These are phyloP conservation scores for Vicia faba DNA, from an alignment of 306 rosid species.

Conservation along the genomic window DNA sequence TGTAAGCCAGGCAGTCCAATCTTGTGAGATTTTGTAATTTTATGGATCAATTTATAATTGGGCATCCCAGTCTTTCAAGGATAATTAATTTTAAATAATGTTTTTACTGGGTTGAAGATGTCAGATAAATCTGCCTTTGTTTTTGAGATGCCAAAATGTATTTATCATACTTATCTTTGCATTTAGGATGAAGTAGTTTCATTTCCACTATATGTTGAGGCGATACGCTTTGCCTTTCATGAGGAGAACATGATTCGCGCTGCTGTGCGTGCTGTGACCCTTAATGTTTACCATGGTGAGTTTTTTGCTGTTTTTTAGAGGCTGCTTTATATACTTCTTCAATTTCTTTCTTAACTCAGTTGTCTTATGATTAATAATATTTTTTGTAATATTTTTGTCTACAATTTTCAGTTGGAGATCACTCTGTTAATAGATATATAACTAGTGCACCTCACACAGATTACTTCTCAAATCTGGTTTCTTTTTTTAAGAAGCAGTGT, in stretches of 20 bases:
- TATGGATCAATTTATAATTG: conserved; percentile 17
- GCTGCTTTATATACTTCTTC: not conserved
- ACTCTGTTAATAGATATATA: conserved; percentile 78
- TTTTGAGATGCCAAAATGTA: conserved; percentile 21
- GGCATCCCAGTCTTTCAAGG: conserved; percentile 4
- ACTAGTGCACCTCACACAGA: conserved; percentile 67
- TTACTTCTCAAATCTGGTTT: conserved; percentile 73
- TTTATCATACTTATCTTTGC: conserved; percentile 35
- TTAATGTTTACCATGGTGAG: conserved; percentile 94
- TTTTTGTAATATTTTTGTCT: conserved; percentile 28
- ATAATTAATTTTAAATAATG: not conserved
- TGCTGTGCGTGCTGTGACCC: conserved; percentile 89
- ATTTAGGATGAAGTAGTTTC: conserved; percentile 91
- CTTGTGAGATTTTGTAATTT: conserved; percentile 20
- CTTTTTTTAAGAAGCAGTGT: conserved; percentile 79
- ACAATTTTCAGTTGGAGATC: conserved; percentile 88
- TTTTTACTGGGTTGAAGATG: conserved; percentile 30
- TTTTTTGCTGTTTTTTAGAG: conserved; percentile 26
- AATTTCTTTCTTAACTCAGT: conserved; percentile 33
- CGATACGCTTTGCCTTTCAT: conserved; percentile 87
- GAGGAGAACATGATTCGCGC: conserved; percentile 93
- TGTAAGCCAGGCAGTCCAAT: conserved; percentile 13
- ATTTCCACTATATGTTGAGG: conserved; percentile 94
- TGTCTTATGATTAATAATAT: conserved; percentile 4
- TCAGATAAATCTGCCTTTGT: conserved; percentile 31